Percentiles rank a stretch among this genome's conserved stretches.
Conservation (phyloP, 2,329 filamentous ascomycete genomes). For the Aspergillus ochraceus region DNA sequence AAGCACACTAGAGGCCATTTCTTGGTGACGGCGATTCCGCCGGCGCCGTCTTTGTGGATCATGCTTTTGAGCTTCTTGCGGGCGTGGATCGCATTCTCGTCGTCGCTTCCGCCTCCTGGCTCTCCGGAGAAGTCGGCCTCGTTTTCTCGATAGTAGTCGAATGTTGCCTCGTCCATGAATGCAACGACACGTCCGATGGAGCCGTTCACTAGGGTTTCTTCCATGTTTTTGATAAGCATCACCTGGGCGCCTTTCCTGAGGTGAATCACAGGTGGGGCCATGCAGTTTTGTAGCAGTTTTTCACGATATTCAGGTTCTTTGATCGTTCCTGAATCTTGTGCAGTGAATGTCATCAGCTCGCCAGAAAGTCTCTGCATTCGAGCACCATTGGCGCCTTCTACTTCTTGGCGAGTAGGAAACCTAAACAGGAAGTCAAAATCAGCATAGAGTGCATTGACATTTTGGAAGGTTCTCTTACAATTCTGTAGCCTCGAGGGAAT, state of each 20-base stretch:
- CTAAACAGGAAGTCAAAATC: slow-evolving; percentile 36
- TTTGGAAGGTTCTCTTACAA: slow-evolving; percentile 50
- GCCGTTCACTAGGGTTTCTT: slow-evolving; percentile 90
- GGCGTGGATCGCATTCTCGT: slow-evolving; percentile 42
- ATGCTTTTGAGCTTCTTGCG: slow-evolving; percentile 59
- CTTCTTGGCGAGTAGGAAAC: slow-evolving; percentile 86
- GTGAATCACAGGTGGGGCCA: slow-evolving; percentile 79
- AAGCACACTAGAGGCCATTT: slow-evolving; percentile 86
- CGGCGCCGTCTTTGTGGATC: slow-evolving; percentile 47
- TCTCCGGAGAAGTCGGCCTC: slow-evolving; percentile 57
- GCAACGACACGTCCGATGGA: slow-evolving; percentile 82
- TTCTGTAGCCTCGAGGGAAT: slow-evolving; percentile 80
- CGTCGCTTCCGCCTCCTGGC: slow-evolving; percentile 47
- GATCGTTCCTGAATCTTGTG: slow-evolving; percentile 70
- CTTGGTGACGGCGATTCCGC: slow-evolving; percentile 49
- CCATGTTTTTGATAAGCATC: slow-evolving; percentile 99
- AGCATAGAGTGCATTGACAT: slow-evolving; percentile 14
- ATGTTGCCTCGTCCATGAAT: slow-evolving; percentile 72
- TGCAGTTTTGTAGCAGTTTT: slow-evolving; percentile 81
- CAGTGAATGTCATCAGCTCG: slow-evolving; percentile 66
- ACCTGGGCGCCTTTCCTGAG: slow-evolving; percentile 93
- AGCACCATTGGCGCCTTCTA: slow-evolving; percentile 78
- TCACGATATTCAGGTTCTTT: slow-evolving; percentile 68
- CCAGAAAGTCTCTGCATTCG: slow-evolving; percentile 74
- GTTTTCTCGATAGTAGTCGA: slow-evolving; percentile 58